phyloP scores from a whole-genome alignment of 768 basidiomycete species.

The Dioszegia aurantiaca region DNA sequence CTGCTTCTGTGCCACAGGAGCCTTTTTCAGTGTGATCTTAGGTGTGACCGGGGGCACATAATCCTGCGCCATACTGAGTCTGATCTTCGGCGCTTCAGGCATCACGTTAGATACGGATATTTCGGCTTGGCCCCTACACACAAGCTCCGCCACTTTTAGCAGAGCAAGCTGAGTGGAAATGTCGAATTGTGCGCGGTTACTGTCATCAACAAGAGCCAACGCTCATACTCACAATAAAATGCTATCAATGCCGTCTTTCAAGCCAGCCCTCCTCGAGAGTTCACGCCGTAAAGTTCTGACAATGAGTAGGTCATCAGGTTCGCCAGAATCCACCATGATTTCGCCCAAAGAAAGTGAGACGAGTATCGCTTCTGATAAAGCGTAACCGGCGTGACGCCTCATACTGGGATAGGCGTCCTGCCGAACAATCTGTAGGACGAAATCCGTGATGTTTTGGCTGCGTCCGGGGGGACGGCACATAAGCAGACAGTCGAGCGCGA shows the following conservation, averaged over 20 bases:
- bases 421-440: constrained; percentile 79
- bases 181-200: background rate
- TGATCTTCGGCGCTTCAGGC: constrained; percentile 58
- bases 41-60: background rate
- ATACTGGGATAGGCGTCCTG: constrained; percentile 78
- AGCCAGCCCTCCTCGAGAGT: constrained; percentile 67
- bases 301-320: constrained; percentile 63
- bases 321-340: constrained; percentile 67
- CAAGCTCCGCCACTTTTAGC: constrained; percentile 84
- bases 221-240: constrained; percentile 67
- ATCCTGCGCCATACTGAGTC: constrained; percentile 53
- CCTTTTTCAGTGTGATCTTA: constrained; percentile 64
- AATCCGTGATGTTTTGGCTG: constrained; percentile 73
- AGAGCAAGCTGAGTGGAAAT: constrained; percentile 84
- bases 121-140: constrained; percentile 79
- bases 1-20: constrained; percentile 56
- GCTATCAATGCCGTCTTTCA: constrained; percentile 77
- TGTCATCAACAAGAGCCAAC: background rate
- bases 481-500: constrained; percentile 85
- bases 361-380: constrained; percentile 79
- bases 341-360: constrained; percentile 85
- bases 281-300: constrained; percentile 86
- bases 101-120: constrained; percentile 21
- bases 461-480: constrained; percentile 82
- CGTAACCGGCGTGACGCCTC: constrained; percentile 80